Conservation (phyloP, 75 land plant species). For the Azolla pinnata region DNA sequence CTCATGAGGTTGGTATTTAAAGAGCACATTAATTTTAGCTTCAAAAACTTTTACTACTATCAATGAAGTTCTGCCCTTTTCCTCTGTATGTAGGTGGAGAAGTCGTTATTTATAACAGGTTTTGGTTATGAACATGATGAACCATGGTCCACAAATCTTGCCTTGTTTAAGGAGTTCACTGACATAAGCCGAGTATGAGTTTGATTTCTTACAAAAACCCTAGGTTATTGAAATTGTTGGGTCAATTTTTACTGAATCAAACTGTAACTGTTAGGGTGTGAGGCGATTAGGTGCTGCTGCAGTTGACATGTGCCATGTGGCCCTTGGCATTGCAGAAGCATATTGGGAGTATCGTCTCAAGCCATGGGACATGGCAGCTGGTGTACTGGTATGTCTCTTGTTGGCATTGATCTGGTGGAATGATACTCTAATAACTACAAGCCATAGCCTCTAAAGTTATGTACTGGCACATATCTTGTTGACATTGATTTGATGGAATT, state of each 20-base stretch:
- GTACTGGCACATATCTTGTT: neutral
- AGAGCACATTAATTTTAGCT: neutral
- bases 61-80: neutral
- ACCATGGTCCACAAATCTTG: constrained; percentile 84
- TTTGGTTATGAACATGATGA: constrained; percentile 99
- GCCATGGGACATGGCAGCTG: constrained; percentile 99
- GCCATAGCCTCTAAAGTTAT: neutral
- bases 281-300: constrained; percentile 94
- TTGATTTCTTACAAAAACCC: no score
- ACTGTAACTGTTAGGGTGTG: constrained; percentile 82
- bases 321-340: constrained; percentile 85
- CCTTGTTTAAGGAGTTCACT: constrained; percentile 81
- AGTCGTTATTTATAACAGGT: constrained; percentile 85
- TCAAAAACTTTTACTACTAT: neutral
- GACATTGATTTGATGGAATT: neutral
- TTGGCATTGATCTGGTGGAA: no score
- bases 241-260: no score
- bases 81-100: constrained; percentile 51
- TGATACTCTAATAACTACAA: no score
- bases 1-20: constrained; percentile 43
- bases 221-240: no score
- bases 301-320: constrained; percentile 98
- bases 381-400: constrained; percentile 63
- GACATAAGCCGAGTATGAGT: constrained; percentile 80
- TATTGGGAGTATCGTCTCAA: constrained; percentile 98